These are phyloP conservation scores for Metahyphopichia silvanorum DNA, from an alignment of 805 yeast species.

Conservation along the genomic window DNA sequence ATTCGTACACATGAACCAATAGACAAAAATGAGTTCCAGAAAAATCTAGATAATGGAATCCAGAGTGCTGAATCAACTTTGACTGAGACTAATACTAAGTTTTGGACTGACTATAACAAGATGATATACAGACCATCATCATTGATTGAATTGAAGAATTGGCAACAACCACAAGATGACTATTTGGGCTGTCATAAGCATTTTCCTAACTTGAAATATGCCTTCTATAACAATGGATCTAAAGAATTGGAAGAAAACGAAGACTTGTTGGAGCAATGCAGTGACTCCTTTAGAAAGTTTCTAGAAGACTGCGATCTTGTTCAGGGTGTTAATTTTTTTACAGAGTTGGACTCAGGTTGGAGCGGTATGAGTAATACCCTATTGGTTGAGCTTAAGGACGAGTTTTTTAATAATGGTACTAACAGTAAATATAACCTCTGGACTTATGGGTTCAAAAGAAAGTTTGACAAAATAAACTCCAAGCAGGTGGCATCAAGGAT, in stretches of 20 bases:
- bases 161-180: constrained; percentile 36
- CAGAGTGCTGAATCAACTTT: constrained; percentile 24
- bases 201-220: constrained; percentile 39
- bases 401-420: constrained; percentile 46
- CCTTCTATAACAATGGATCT: constrained; percentile 52
- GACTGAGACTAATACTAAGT: constrained; percentile 40
- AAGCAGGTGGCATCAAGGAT: constrained; percentile 35
- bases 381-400: constrained; percentile 62
- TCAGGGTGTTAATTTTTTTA: constrained; percentile 64
- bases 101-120: constrained; percentile 80
- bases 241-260: constrained; percentile 49
- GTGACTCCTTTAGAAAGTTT: constrained; percentile 56
- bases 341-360: constrained; percentile 82
- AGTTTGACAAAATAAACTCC: constrained; percentile 1
- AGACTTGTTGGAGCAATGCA: constrained; percentile 21
- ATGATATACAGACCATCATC: constrained; percentile 64
- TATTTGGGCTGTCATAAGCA: constrained; percentile 20
- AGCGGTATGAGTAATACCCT: constrained; percentile 64
- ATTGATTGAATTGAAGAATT: constrained; percentile 51
- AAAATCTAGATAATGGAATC: constrained; percentile 52
- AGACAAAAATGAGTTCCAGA: constrained; percentile 59
- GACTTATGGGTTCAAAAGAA: constrained; percentile 23
- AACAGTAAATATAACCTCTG: constrained; percentile 34
- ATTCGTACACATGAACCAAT: constrained; percentile 34
- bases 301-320: constrained; percentile 76